Base-by-base conservation (phyloP, 129 eudicot genomes). In the Flaveria linearis region DNA sequence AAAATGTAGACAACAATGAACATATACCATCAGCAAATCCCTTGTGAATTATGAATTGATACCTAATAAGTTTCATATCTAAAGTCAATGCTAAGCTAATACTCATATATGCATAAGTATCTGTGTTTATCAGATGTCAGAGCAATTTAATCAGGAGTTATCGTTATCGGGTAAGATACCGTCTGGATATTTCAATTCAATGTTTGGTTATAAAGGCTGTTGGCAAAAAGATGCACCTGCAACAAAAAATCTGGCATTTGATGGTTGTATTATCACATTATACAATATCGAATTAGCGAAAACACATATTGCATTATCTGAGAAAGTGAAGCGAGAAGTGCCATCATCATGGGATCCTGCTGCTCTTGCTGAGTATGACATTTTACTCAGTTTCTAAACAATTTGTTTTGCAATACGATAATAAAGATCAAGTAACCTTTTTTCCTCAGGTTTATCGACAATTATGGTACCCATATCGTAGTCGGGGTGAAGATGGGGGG, bases 401-500 rank as follows among this genome's bases (percentile, higher is more conserved):
- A 55, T 53, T 66, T 23, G 55, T 17, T 36, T 55, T 43, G 23
- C 41, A 30, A 20, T 43, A 2, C 41, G 9, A 28, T 69, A 45
- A 61, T 12, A 3, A 41, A 73, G 39, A 69, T 13, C 42, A 50
- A n/a, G 79, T 75, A 50, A 20, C 56, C 23, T 71, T 50, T 33
- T 78, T 76, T 72, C 69, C 20, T 25, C 94, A 94, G 99, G 87
- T 94, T 94, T 76, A 94, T 94, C 43, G 97, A 94, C 9, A 91
- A 91, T 72, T 94, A 89, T 55, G 99, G 99, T 62, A 94, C 99
- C 41, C 99, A 94, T 78, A 78, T 94, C 41, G 86, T 94, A 41
- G 96, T 89, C 69, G 97, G 98, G 68, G 98, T 91, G 22, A 94
- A 91, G 87, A 94, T 94, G 96, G 98, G 98, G 71, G 98, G 98